Base-by-base conservation (phyloP, 2,329 filamentous ascomycete genomes). In the Penicillium decumbens region DNA sequence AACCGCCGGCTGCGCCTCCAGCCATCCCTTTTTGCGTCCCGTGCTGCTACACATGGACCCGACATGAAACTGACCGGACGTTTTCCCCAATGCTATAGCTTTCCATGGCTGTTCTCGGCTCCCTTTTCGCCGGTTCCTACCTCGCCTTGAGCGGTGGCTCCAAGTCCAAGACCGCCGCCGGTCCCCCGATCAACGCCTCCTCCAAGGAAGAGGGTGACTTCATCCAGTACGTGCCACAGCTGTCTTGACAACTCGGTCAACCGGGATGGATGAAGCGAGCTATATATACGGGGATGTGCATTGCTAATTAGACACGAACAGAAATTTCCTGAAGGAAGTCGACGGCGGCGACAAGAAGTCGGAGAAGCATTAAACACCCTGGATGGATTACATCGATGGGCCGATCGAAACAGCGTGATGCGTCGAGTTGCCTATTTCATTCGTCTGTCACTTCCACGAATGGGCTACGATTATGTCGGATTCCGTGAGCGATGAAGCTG, bases 141-240 rank as follows among this genome's bases (percentile, higher is more conserved):
- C 66, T 76, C 56, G 71, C 72, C 42, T 70, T 72, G 58, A 67
- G 74, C 53, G 75, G 75, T 53, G 65, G 66, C 47, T 69, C 72
- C 58, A 61, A 61, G 56, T 54, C 55, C 56, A 61, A 61, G 56
- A 61, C 59, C 47, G 56, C 58, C 24, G 66, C 73, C 54, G 72
- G 71, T 51, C 82, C 82, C 47, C 79, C 81, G 37, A 81, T 84
- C 72, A 81, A 83, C 65, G 82, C 82, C 45, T 74, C 75, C 63
- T 84, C 79, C 74, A 83, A 83, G 71, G 82, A 84, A 60, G 82
- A 85, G 74, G 82, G 84, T 74, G 77, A 78, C 64, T 85, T 85
- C 70, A 82, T 85, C 65, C 79, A 83, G 82, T 85, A 79, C 56
- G 79, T 75, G 42, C 27, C 30, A 35, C 20, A 20, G 23, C 29